Evolutionary conservation across 1,284 basidiomycete genomes (phyloP).

Genomic region (Pascua sp.): DNA sequence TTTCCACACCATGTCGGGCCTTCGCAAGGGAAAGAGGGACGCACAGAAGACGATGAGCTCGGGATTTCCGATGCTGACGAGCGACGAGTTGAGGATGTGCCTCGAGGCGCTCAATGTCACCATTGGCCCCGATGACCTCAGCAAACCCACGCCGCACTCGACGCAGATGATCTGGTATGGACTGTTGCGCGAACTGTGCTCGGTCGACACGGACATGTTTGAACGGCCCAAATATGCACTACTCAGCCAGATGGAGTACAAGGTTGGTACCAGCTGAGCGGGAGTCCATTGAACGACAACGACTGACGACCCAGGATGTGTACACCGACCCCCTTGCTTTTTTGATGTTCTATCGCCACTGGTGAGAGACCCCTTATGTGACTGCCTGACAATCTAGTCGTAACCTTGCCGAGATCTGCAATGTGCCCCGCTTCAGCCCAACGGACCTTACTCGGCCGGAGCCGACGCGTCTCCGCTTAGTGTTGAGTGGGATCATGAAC

Average conservation of each 20-base stretch:
- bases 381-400: too few species aligned
- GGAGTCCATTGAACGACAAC: too few species aligned
- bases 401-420: slow-evolving; percentile 49
- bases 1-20: neutral
- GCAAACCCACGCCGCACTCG: slow-evolving; percentile 63
- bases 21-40: slow-evolving; percentile 13
- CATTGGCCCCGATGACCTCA: slow-evolving; percentile 65
- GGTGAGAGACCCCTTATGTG: slow-evolving; percentile 51
- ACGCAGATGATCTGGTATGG: slow-evolving; percentile 54
- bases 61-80: slow-evolving; percentile 38
- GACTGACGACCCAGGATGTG: slow-evolving; percentile 55
- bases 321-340: slow-evolving; percentile 59
- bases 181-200: slow-evolving; percentile 68
- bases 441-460: slow-evolving; percentile 71
- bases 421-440: slow-evolving; percentile 70
- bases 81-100: slow-evolving; percentile 27
- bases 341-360: slow-evolving; percentile 64
- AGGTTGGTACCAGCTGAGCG: slow-evolving; percentile 51
- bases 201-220: slow-evolving; percentile 60
- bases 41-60: slow-evolving; percentile 10
- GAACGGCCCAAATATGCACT: slow-evolving; percentile 62
- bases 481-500: slow-evolving; percentile 85
- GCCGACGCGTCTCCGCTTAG: slow-evolving; percentile 63
- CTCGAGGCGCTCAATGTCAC: slow-evolving; percentile 42
- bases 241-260: slow-evolving; percentile 50